phyloP scores from a whole-genome alignment of 768 basidiomycete genomes.

The Lactarius sanguifluus region DNA sequence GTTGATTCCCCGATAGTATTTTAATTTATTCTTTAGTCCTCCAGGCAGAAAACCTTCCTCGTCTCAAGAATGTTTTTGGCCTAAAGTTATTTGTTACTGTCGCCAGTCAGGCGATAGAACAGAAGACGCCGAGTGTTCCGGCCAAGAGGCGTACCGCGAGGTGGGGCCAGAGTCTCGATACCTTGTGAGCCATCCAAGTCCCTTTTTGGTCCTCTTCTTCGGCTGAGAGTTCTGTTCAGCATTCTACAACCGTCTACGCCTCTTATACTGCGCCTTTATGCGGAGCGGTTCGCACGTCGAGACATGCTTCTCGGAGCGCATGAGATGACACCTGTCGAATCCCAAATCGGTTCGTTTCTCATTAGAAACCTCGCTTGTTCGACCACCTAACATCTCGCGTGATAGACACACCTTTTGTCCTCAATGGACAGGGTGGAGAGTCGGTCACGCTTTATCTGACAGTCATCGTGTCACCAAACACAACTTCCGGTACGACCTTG shows the following conservation, averaged over 20 bases:
- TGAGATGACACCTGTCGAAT: background rate
- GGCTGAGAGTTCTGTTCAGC: no score
- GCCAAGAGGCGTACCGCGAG: background rate
- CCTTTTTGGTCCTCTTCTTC: no score
- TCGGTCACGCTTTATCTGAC: background rate
- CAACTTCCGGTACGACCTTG: background rate
- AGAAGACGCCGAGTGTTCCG: background rate
- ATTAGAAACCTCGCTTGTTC: background rate
- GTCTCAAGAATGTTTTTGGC: background rate
- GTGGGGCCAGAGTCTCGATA: background rate
- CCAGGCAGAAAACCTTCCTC: background rate
- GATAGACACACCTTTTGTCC: background rate
- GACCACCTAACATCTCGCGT: background rate
- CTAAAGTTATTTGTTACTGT: background rate
- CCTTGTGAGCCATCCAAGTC: background rate
- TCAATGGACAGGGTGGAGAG: background rate
- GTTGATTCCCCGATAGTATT: background rate
- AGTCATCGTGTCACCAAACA: background rate
- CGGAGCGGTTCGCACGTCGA: no score
- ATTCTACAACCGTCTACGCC: no score
- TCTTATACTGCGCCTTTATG: no score
- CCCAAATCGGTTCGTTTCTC: background rate
- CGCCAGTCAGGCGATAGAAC: background rate
- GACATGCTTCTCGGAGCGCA: no score
- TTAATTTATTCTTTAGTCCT: background rate